Percentiles rank a stretch among this genome's conserved stretches.
These are phyloP conservation scores for Saccharomyces pastorianus DNA, from an alignment of 1,139 yeast species.

Conservation along the genomic window DNA sequence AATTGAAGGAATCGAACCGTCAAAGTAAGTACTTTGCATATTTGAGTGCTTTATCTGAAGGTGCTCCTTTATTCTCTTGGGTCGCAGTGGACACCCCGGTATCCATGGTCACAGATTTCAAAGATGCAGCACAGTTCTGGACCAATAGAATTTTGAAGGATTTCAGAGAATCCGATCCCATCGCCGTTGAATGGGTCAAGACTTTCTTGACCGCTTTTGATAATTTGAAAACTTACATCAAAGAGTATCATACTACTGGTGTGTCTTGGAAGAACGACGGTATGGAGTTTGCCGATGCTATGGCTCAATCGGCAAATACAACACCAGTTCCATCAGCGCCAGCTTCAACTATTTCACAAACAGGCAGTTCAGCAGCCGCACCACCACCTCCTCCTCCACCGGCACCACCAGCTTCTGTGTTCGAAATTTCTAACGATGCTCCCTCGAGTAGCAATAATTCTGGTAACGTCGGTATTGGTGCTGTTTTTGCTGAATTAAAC, in stretches of 20 bases:
- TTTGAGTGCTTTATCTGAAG: slow-evolving; percentile 79
- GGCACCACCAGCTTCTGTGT: slow-evolving; percentile 71
- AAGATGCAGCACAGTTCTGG: slow-evolving; percentile 91
- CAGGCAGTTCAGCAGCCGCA: slow-evolving; percentile 31
- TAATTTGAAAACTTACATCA: slow-evolving; percentile 62
- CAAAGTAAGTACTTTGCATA: slow-evolving; percentile 58
- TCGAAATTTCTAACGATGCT: slow-evolving; percentile 38
- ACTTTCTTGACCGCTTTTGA: slow-evolving; percentile 55
- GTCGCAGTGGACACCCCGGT: slow-evolving; percentile 61
- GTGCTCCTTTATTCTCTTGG: slow-evolving; percentile 90
- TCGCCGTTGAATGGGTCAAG: slow-evolving; percentile 76
- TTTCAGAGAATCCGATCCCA: slow-evolving; percentile 57
- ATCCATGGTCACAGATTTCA: slow-evolving; percentile 69
- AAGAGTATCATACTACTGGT: slow-evolving; percentile 74
- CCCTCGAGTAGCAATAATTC: slow-evolving; percentile 17
- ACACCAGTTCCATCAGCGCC: slow-evolving; percentile 10
- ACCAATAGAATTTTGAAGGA: slow-evolving; percentile 84
- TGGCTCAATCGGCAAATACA: slow-evolving; percentile 30
- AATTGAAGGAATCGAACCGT: slow-evolving; percentile 68
- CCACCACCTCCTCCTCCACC: slow-evolving; percentile 45
- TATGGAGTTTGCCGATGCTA: slow-evolving; percentile 38
- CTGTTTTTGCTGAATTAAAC: slow-evolving; percentile 87
- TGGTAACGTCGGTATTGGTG: slow-evolving; percentile 49
- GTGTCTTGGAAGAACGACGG: slow-evolving; percentile 68
- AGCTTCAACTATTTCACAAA: slow-evolving; percentile 21